A percentile compares a stretch with the other conserved stretches of the same genome.
Conservation (phyloP, 208 protist genomes). For the Leishmania gerbilli region DNA sequence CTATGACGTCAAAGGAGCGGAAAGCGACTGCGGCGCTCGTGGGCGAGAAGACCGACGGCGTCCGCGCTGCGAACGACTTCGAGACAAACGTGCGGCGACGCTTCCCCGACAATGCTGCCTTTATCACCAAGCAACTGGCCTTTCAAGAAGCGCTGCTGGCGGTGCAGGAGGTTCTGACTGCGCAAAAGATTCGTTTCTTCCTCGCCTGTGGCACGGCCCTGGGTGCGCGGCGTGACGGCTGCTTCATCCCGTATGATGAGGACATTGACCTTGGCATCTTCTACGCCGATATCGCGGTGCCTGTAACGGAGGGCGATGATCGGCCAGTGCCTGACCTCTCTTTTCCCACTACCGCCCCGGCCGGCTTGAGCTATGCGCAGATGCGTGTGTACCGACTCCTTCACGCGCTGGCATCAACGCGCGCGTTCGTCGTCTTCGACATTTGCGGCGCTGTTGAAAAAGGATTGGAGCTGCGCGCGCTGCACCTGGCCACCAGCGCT, state of each 20-base stretch:
- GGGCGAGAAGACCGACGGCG: neutral
- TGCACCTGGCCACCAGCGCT: conserved; percentile 62
- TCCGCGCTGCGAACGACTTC: conserved; percentile 12
- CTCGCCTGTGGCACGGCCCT: conserved; percentile 85
- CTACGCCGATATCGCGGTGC: conserved; percentile 36
- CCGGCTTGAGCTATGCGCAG: conserved; percentile 12
- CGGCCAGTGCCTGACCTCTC: neutral
- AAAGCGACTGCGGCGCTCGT: neutral
- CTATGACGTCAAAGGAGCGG: neutral
- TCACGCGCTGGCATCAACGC: conserved; percentile 22
- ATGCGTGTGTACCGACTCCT: conserved; percentile 39
- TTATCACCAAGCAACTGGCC: conserved; percentile 43
- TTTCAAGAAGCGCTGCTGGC: conserved; percentile 77
- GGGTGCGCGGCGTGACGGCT: conserved; percentile 71
- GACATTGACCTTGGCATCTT: conserved; percentile 90
- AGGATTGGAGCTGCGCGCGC: conserved; percentile 79
- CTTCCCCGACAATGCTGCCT: neutral
- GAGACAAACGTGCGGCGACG: conserved; percentile 11
- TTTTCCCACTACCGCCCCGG: neutral
- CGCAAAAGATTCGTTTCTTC: conserved; percentile 60
- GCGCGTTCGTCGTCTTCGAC: conserved; percentile 68
- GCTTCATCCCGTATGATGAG: conserved; percentile 87
- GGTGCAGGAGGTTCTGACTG: conserved; percentile 34
- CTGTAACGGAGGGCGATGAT: neutral
- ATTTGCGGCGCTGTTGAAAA: conserved; percentile 68